Percentiles rank a stretch among this genome's conserved stretches.
phyloP scores from a whole-genome alignment of 371 early-diverging fungal species.

The Rozella allomycis region DNA sequence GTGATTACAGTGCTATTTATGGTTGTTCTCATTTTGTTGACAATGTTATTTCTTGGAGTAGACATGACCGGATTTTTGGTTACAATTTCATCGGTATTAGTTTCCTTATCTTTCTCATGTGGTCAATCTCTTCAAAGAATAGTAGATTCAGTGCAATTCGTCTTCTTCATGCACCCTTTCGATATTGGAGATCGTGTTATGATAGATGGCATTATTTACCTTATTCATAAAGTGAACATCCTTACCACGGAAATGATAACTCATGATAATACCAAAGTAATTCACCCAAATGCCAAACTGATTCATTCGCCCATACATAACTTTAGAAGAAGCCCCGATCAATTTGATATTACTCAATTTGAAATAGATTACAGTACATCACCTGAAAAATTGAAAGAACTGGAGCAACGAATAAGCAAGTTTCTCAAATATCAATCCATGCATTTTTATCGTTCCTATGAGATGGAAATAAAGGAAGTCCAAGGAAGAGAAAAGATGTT shows the following conservation, averaged over 20 bases:
- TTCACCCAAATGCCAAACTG: background rate
- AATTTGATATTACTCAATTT: constrained; percentile 1
- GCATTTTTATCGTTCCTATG: background rate
- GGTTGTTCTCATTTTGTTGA: background rate
- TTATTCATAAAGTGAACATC: background rate
- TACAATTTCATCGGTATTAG: constrained; percentile 1
- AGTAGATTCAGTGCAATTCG: constrained; percentile 1
- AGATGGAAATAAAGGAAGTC: background rate
- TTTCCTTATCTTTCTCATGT: background rate
- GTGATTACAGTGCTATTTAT: background rate
- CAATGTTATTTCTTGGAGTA: background rate
- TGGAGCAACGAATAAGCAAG: background rate
- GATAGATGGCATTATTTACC: background rate
- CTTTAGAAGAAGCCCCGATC: constrained; percentile 1
- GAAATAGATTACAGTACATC: background rate
- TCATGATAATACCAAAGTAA: constrained; percentile 1
- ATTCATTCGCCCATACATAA: background rate
- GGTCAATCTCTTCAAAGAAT: background rate
- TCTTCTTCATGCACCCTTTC: constrained; percentile 3
- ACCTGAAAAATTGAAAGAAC: background rate
- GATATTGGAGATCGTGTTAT: constrained; percentile 2
- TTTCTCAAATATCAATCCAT: background rate
- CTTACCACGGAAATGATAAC: background rate
- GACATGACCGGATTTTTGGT: background rate
- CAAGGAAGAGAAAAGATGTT: background rate